Evolutionary conservation across 164 flowering plant genomes (phyloP).

Genomic region (Berberis thunbergii): DNA sequence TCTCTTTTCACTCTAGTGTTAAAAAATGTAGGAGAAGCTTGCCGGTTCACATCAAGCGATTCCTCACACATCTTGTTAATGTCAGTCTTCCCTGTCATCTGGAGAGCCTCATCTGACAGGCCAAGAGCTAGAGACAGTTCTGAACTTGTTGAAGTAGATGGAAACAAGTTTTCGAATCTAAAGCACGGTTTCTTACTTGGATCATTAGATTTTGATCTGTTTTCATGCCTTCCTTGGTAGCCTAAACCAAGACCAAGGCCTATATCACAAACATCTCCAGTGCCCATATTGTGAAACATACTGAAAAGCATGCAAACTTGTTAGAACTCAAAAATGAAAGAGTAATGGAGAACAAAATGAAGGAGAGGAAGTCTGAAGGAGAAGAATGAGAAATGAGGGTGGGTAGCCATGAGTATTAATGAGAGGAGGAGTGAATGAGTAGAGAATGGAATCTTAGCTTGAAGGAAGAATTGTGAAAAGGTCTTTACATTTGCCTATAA

Average conservation of each 20-base stretch:
- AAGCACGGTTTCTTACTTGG: constrained; percentile 7
- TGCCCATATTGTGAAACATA: constrained; percentile 26
- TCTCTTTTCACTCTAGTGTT: constrained; percentile 52
- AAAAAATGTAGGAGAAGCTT: constrained; percentile 41
- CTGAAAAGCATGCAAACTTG: not conserved
- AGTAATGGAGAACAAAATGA: constrained; percentile 6
- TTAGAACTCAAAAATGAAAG: constrained; percentile 1
- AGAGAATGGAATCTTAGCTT: constrained; percentile 21
- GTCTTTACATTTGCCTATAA: constrained; percentile 14
- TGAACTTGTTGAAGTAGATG: constrained; percentile 2
- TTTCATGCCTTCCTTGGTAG: constrained; percentile 3
- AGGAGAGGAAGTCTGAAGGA: constrained; percentile 25
- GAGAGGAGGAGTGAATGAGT: constrained; percentile 20
- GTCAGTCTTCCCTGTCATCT: not conserved
- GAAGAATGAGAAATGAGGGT: constrained; percentile 11
- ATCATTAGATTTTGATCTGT: not conserved
- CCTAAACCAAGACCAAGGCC: constrained; percentile 56
- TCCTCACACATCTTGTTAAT: not conserved
- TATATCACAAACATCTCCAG: constrained; percentile 37
- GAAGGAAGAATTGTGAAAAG: constrained; percentile 22
- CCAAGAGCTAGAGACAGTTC: constrained; percentile 56
- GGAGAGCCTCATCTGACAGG: constrained; percentile 26
- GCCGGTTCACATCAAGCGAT: not conserved
- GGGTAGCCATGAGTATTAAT: not conserved
- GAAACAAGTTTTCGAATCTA: constrained; percentile 2